phyloP scores from a whole-genome alignment of 257 asterid genomes.

The Solanum tarijense region DNA sequence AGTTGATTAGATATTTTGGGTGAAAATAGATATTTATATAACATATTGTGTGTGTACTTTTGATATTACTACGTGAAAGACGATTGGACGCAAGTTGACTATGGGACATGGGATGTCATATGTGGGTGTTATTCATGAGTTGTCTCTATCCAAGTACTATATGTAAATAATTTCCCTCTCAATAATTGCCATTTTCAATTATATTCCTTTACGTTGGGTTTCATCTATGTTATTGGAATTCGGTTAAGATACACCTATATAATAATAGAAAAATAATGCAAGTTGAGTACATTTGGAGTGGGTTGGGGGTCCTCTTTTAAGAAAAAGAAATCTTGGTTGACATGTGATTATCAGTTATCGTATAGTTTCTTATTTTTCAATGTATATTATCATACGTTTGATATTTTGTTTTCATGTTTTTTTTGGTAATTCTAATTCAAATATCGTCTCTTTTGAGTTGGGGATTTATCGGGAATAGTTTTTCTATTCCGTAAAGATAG shows the following conservation, averaged over 20 bases:
- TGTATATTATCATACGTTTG: no score
- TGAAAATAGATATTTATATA: neutral
- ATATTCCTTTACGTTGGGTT: neutral
- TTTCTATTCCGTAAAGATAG: neutral
- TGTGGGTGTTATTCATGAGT: neutral
- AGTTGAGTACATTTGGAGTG: neutral
- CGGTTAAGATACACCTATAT: neutral
- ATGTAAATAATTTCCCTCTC: neutral
- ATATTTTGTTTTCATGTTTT: no score
- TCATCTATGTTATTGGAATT: neutral
- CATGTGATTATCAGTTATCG: neutral
- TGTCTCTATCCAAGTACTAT: neutral
- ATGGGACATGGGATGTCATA: neutral
- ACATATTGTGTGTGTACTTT: neutral
- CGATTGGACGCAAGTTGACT: neutral
- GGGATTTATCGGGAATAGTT: neutral
- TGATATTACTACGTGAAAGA: neutral
- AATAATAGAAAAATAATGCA: neutral
- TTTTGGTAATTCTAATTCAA: no score
- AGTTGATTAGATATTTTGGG: neutral
- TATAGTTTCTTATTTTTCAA: no score
- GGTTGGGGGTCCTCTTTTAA: neutral
- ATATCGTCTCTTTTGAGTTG: neutral
- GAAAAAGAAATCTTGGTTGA: neutral
- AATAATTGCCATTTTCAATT: neutral